phyloP scores from a whole-genome alignment of 805 yeast species.

The Lachancea dasiensis region DNA sequence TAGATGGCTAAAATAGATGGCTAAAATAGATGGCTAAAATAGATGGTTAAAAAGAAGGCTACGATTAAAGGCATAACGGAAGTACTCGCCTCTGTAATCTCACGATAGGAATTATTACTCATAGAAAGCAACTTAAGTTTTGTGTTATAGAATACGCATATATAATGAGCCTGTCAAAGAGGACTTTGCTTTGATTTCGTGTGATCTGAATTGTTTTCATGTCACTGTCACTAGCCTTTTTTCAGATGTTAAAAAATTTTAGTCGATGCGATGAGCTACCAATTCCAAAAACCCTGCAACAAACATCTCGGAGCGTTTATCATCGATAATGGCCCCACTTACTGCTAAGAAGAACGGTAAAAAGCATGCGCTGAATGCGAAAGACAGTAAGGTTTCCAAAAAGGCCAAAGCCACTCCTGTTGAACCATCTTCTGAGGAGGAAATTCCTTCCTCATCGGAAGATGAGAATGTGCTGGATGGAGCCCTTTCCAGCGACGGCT shows the following conservation, averaged over 20 bases:
- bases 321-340: slow-evolving; percentile 18
- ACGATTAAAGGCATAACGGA: too few relatives aligned
- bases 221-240: too few relatives aligned
- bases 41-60: too few relatives aligned
- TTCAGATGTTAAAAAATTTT: slow-evolving; percentile 5
- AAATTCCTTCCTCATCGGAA: slow-evolving; percentile 1
- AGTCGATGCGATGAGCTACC: slow-evolving; percentile 10
- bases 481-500: slow-evolving; percentile 6
- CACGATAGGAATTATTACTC: too few relatives aligned
- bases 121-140: too few relatives aligned
- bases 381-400: slow-evolving; percentile 17
- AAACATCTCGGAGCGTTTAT: not conserved
- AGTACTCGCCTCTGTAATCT: too few relatives aligned
- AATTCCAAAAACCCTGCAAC: not conserved
- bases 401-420: slow-evolving; percentile 30
- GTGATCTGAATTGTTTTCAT: too few relatives aligned
- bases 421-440: slow-evolving; percentile 29
- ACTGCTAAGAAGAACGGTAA: slow-evolving; percentile 11
- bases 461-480: slow-evolving; percentile 6
- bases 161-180: not conserved
- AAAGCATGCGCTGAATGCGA: slow-evolving; percentile 13
- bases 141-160: too few relatives aligned
- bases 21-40: too few relatives aligned
- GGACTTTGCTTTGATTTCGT: not conserved
- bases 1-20: too few relatives aligned